These are phyloP conservation scores for Fusarium liriodendri DNA, from an alignment of 2,329 filamentous ascomycete genomes.

Conservation along the genomic window DNA sequence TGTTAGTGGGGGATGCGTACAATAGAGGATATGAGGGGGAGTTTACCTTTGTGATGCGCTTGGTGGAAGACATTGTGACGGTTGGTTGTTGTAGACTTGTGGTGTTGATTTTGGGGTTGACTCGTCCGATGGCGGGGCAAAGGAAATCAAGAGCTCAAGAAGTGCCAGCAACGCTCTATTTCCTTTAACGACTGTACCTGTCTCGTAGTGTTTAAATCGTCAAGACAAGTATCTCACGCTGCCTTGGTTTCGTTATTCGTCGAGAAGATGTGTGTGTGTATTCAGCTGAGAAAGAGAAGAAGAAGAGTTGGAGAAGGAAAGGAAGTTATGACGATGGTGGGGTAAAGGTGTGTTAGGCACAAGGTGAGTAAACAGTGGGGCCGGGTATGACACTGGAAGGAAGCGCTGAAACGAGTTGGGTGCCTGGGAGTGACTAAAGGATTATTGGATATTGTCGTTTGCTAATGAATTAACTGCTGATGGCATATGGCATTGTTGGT, in stretches of 20 bases:
- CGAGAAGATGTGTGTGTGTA: neutral
- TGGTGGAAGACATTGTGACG: slow-evolving; percentile 52
- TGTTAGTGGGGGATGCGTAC: slow-evolving; percentile 5
- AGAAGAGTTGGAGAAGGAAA: slow-evolving; percentile 10
- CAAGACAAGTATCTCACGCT: neutral
- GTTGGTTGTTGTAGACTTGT: neutral
- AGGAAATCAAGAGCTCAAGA: neutral
- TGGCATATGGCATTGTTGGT: neutral
- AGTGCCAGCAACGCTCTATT: neutral
- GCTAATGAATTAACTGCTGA: neutral
- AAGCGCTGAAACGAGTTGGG: neutral
- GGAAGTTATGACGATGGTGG: slow-evolving; percentile 37
- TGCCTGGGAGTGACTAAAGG: neutral
- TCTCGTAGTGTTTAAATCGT: neutral
- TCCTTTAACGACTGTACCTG: neutral
- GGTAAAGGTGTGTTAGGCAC: slow-evolving; percentile 4
- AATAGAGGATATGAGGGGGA: neutral
- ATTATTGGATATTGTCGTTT: neutral
- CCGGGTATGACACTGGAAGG: neutral
- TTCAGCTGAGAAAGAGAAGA: neutral
- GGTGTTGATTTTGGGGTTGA: slow-evolving; percentile 9
- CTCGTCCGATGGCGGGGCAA: neutral
- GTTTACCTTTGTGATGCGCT: slow-evolving; percentile 59
- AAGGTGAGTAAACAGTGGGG: neutral
- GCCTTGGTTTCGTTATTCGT: neutral